Percentiles rank a stretch among this genome's conserved stretches.
Conservation (phyloP, 1,284 basidiomycete genomes). For the Fereydounia khargensis region DNA sequence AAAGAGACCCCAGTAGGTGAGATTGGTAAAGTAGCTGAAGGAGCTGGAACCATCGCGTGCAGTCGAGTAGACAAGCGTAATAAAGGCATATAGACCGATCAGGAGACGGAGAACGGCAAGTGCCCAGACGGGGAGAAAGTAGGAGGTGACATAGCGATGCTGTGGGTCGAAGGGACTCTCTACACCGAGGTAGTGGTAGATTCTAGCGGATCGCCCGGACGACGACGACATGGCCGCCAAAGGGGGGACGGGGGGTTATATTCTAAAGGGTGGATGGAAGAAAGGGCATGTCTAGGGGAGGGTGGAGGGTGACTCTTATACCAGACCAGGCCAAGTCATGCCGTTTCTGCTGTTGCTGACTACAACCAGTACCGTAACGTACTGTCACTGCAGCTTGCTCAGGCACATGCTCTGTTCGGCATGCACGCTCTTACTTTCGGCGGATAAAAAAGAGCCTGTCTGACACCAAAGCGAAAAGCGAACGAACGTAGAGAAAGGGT, state of each 20-base stretch:
- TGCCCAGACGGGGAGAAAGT: slow-evolving; percentile 61
- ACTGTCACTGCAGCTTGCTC: too few species aligned
- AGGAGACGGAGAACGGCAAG: slow-evolving; percentile 63
- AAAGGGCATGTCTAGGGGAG: too few species aligned
- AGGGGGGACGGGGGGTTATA: not conserved
- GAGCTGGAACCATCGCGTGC: slow-evolving; percentile 41
- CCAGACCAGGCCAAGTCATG: too few species aligned
- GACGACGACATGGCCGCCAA: not conserved
- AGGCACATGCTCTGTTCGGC: too few species aligned
- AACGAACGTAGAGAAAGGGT: too few species aligned
- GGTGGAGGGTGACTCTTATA: too few species aligned
- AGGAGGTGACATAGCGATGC: slow-evolving; percentile 65
- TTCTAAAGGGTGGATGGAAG: not conserved
- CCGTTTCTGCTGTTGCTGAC: too few species aligned
- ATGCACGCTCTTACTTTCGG: too few species aligned
- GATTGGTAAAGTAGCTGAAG: slow-evolving; percentile 25
- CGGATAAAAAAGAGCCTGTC: too few species aligned
- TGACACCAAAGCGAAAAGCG: too few species aligned
- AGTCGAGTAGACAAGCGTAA: slow-evolving; percentile 60
- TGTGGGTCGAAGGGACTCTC: slow-evolving; percentile 63
- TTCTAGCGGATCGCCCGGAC: slow-evolving; percentile 8
- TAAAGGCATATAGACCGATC: slow-evolving; percentile 64
- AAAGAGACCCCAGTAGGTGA: slow-evolving; percentile 25
- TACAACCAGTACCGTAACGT: too few species aligned
- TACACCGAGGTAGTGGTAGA: slow-evolving; percentile 50